Conservation (phyloP, 164 flowering plant genomes). For the Platanus orientalis region DNA sequence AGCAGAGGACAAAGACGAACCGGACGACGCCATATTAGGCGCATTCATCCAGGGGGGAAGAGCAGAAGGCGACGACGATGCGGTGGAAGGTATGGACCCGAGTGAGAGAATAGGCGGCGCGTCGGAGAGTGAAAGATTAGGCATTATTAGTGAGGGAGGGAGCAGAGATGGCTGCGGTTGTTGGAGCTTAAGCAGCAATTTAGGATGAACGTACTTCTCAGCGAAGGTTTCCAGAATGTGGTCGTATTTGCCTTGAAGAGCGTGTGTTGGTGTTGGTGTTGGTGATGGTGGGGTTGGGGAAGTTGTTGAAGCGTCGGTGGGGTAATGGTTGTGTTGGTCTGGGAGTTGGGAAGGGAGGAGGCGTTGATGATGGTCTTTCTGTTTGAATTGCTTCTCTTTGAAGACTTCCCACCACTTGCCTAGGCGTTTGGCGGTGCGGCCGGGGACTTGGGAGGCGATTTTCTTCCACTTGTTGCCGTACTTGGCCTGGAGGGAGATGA, state of each 20-base stretch:
- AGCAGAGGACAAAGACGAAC: constrained; percentile 15
- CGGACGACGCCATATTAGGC: background rate
- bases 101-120: constrained; percentile 23
- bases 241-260: constrained; percentile 30
- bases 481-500: constrained; percentile 47
- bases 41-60: constrained; percentile 23
- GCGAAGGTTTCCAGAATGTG: constrained; percentile 45
- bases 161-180: no score
- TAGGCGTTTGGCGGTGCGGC: constrained; percentile 46
- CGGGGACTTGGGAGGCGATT: constrained; percentile 45
- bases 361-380: constrained; percentile 2
- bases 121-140: constrained; percentile 8
- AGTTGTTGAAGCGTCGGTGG: no score
- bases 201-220: constrained; percentile 32
- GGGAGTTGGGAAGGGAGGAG: background rate
- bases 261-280: background rate
- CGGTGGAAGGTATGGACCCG: background rate
- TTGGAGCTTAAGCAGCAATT: background rate
- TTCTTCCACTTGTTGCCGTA: constrained; percentile 55
- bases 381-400: constrained; percentile 41
- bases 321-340: background rate
- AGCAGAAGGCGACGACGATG: background rate
- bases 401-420: constrained; percentile 65
- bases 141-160: background rate
- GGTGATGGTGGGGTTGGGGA: background rate